A percentile compares a stretch with the other conserved stretches of the same genome.
These are phyloP conservation scores for Crithidia fasciculata DNA, from an alignment of 208 protist genomes.

Conservation along the genomic window DNA sequence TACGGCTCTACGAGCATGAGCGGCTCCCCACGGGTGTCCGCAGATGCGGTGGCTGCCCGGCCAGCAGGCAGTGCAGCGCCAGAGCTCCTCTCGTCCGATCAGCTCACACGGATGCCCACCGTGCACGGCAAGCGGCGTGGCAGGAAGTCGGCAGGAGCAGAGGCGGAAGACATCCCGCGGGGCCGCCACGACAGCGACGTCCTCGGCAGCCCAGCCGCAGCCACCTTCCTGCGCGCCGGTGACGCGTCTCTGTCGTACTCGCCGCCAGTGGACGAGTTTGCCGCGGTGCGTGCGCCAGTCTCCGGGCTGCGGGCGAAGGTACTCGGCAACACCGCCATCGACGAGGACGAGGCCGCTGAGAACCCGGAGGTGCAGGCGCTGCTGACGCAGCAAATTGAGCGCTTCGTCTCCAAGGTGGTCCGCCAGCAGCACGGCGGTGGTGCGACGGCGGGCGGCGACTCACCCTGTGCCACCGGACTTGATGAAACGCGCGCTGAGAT, in stretches of 20 bases:
- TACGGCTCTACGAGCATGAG: slow-evolving; percentile 23
- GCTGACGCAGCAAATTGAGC: slow-evolving; percentile 23
- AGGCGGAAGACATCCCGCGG: background rate
- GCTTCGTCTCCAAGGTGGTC: slow-evolving; percentile 29
- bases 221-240: background rate
- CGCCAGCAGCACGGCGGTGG: slow-evolving; percentile 10
- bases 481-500: slow-evolving; percentile 7
- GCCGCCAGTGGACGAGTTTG: slow-evolving; percentile 12
- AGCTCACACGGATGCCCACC: slow-evolving; percentile 6
- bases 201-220: slow-evolving; percentile 3
- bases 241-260: background rate
- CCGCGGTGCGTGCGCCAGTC: slow-evolving; percentile 31
- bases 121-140: slow-evolving; percentile 3
- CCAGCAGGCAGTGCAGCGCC: background rate
- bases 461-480: background rate
- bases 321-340: slow-evolving; percentile 28
- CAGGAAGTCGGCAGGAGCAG: background rate
- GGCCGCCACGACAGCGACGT: background rate
- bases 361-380: slow-evolving; percentile 23
- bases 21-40: slow-evolving; percentile 13
- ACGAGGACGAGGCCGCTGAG: slow-evolving; percentile 36
- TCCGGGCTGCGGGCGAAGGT: slow-evolving; percentile 30
- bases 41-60: background rate
- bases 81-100: slow-evolving; percentile 25
- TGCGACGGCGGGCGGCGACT: background rate